Evolutionary conservation across 495 filamentous ascomycete species (phyloP).

Genomic region (Filosporella fistucella): DNA sequence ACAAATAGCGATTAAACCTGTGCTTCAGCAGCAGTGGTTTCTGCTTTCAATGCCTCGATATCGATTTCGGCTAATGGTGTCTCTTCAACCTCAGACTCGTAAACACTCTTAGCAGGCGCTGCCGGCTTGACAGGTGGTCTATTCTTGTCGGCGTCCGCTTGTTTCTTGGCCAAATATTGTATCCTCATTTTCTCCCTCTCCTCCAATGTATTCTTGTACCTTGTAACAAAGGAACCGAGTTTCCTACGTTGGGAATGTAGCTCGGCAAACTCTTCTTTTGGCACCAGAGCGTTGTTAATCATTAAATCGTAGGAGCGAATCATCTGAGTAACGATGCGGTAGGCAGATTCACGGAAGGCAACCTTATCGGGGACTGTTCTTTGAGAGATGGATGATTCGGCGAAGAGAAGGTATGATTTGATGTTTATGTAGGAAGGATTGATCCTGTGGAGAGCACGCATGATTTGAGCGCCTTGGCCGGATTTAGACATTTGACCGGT

Average conservation of each 20-base stretch:
- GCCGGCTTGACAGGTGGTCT: no score
- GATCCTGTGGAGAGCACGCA: constrained; percentile 18
- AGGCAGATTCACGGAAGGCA: not conserved
- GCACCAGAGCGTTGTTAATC: constrained; percentile 16
- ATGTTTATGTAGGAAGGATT: constrained; percentile 15
- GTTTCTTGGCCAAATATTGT: no score
- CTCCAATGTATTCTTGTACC: no score
- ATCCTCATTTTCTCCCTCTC: no score
- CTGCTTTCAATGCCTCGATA: no score
- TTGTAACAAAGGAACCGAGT: constrained; percentile 14
- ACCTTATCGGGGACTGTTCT: not conserved
- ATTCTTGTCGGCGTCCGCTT: no score
- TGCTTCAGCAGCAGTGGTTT: no score
- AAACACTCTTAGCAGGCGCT: no score
- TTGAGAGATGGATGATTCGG: not conserved
- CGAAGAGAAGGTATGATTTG: constrained; percentile 10
- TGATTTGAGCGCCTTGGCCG: constrained; percentile 17
- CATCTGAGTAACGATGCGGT: constrained; percentile 5
- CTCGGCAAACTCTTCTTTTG: not conserved
- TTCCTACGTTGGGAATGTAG: constrained; percentile 11
- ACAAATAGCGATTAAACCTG: no score
- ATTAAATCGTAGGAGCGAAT: constrained; percentile 18
- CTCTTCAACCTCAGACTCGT: no score
- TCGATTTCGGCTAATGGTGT: no score
- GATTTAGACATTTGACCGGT: not conserved